Base-by-base conservation (phyloP, 2,329 filamentous ascomycete species). In the Botrytis hyacinthi region DNA sequence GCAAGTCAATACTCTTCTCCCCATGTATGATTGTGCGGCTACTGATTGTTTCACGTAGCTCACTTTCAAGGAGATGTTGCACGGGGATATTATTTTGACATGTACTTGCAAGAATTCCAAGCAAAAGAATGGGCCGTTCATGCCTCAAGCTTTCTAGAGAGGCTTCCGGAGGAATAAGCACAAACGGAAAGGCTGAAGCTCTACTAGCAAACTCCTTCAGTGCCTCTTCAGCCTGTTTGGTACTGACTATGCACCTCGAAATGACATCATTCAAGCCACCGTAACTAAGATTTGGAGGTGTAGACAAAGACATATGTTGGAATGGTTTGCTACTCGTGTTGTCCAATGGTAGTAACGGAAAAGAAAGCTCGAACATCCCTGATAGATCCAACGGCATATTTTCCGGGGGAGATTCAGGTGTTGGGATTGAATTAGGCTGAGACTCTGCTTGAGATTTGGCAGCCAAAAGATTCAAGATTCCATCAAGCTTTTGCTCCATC, bases 1-100 rank as follows among this genome's bases (percentile, higher is more conserved):
- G 78, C 26, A 90, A 76, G 76, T 90, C 87, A 35, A 90, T 74
- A 20, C 83, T 88, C 73, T 87, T 84, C 81, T 90, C 88, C 0
- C 88, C 87, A 4, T 85, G 84, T 0, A 88, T 83, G 0, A 90
- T 86, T 59, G 88, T 86, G 78, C 87, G 89, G 62, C 87, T 81
- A 1, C 84, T 87, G n/a, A 89, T 76, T 0, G 88, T 83, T 77
- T 88, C 88, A 44, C 87, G 83, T 69, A 90, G 87, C 79, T 90
- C 88, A 67, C 86, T 85, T 42, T 89, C 88, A 62, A 90, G 88
- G 4, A 87, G 81, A 22, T 80, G 84, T 72, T 89, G 86, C 0
- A 87, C 84, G 75, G 87, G 85, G 35, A 86, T 77, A n/a, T 85
- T 85, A 18, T 78, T 82, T 44, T 85, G 84, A 1, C 83, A 84